These are phyloP conservation scores for Chaetomium fimeti DNA, from an alignment of 495 filamentous ascomycete species.

Conservation along the genomic window DNA sequence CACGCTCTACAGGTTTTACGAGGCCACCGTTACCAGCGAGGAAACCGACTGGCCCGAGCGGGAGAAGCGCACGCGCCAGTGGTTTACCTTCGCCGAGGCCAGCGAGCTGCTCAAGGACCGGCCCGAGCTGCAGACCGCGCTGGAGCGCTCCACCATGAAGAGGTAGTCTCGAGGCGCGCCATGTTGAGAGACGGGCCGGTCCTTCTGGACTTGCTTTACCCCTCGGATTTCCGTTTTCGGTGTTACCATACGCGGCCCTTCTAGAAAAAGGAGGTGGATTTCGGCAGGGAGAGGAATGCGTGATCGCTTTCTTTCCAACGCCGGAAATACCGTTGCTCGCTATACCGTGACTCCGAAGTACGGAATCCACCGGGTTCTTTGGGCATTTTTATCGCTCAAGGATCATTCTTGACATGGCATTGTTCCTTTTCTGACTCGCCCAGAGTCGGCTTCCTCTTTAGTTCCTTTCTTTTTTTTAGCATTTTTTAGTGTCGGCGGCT, in stretches of 20 bases:
- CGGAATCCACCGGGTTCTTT: neutral
- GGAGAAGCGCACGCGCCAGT: conserved; percentile 83
- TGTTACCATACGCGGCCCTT: neutral
- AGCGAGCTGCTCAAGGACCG: conserved; percentile 68
- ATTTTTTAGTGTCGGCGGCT: neutral
- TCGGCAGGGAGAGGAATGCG: neutral
- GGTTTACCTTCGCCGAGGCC: conserved; percentile 85
- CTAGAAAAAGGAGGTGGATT: neutral
- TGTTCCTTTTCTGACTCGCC: neutral
- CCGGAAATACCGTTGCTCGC: neutral
- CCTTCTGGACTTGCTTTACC: neutral
- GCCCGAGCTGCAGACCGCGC: conserved; percentile 83
- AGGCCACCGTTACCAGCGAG: conserved; percentile 77
- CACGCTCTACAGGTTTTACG: conserved; percentile 83
- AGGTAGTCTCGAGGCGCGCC: conserved; percentile 31
- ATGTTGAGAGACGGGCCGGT: conserved; percentile 17
- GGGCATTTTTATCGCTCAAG: neutral
- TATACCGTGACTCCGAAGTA: neutral
- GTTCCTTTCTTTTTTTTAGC: too few species aligned
- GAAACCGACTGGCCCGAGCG: conserved; percentile 89
- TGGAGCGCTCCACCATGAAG: conserved; percentile 75
- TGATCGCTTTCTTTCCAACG: conserved; percentile 1
- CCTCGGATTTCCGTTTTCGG: neutral
- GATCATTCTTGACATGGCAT: conserved; percentile 8
- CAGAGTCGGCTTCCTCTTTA: neutral